These are phyloP conservation scores for Solanum dulcamara DNA, from an alignment of 257 asterid genomes.

Conservation along the genomic window DNA sequence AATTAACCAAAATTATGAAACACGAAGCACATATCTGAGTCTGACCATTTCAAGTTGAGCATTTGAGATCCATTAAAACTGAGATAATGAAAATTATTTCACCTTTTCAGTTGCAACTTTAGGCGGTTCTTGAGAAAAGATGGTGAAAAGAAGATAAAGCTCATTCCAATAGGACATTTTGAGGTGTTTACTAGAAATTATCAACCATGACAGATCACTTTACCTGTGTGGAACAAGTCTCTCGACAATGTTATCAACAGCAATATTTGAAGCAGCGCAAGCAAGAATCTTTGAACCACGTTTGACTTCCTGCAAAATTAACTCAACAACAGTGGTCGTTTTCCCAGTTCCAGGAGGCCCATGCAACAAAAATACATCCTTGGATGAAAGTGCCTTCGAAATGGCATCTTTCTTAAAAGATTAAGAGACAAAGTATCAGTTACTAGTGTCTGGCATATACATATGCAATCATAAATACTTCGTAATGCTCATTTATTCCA, in stretches of 20 bases:
- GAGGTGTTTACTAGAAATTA: not conserved
- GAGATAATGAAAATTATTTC: not conserved
- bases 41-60: not conserved
- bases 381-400: slow-evolving; percentile 82
- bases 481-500: not conserved
- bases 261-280: slow-evolving; percentile 98
- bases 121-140: not conserved
- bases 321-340: slow-evolving; percentile 95
- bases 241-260: slow-evolving; percentile 97
- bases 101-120: not conserved
- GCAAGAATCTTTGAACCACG: slow-evolving; percentile 89
- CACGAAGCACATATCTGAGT: not conserved
- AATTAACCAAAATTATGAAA: not conserved
- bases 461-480: not conserved
- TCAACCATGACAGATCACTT: not conserved
- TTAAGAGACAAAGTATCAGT: not conserved
- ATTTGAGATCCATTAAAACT: not conserved
- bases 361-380: slow-evolving; percentile 86
- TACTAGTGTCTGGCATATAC: not conserved
- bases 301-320: slow-evolving; percentile 92
- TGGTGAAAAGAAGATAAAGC: not conserved
- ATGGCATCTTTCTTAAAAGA: slow-evolving; percentile 70
- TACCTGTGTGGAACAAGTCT: slow-evolving; percentile 92
- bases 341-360: slow-evolving; percentile 99
- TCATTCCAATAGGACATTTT: not conserved